Conservation (phyloP, 805 yeast genomes). For the Lipomyces starkeyi region DNA sequence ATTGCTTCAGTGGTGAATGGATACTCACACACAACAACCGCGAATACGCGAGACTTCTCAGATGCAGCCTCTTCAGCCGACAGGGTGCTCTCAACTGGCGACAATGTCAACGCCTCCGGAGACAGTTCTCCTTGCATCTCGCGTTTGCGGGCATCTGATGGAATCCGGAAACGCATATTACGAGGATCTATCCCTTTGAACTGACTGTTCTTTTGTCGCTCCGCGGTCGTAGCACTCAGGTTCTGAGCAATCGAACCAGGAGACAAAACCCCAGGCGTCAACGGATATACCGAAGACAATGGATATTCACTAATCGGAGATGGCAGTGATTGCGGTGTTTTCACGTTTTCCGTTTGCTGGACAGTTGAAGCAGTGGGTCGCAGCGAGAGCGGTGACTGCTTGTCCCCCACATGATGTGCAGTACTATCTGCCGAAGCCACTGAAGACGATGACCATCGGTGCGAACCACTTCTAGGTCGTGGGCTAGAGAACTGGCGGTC, state of each 20-base stretch:
- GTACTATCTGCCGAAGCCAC: conserved; percentile 4
- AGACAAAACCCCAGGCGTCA: not conserved
- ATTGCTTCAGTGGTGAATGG: conserved; percentile 41
- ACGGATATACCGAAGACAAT: not conserved
- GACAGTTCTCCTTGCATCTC: not conserved
- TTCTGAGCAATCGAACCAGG: conserved; percentile 4
- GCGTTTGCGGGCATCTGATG: conserved; percentile 23
- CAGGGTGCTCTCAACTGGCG: not conserved
- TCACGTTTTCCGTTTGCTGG: conserved; percentile 1
- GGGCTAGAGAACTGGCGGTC: conserved; percentile 34
- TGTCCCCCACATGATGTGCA: conserved; percentile 8
- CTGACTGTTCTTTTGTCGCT: conserved; percentile 16
- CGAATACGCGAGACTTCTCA: conserved; percentile 20
- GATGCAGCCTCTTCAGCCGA: not conserved
- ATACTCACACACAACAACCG: conserved; percentile 42
- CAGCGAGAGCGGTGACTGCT: conserved; percentile 23
- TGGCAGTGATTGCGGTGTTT: conserved; percentile 8
- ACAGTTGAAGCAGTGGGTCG: conserved; percentile 18
- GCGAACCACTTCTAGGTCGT: conserved; percentile 7
- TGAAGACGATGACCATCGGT: conserved; percentile 16
- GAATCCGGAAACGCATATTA: conserved; percentile 28
- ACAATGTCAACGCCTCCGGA: not conserved
- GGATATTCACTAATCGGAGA: conserved; percentile 27
- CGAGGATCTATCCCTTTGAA: conserved; percentile 24
- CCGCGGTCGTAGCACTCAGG: conserved; percentile 5